phyloP scores from a whole-genome alignment of 176 grass and related monocot genomes.

The Miscanthus lutarioriparius region DNA sequence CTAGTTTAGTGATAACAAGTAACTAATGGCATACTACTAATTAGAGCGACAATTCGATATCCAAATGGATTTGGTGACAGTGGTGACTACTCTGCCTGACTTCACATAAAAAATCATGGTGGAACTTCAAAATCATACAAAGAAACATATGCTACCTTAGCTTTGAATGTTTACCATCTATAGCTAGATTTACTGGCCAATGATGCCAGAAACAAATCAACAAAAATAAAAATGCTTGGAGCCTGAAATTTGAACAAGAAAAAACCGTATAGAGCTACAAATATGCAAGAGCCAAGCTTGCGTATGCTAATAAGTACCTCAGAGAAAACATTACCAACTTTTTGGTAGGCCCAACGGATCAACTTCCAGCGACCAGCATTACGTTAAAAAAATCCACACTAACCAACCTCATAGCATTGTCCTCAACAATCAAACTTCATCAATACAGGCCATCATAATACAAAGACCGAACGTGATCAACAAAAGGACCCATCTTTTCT shows the following conservation, averaged over 20 bases:
- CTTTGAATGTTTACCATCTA: background rate
- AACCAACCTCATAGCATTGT: background rate
- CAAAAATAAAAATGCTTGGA: background rate
- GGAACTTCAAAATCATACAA: background rate
- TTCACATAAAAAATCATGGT: background rate
- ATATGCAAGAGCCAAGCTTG: background rate
- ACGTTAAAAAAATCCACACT: background rate
- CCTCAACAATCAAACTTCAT: background rate
- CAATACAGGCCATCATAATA: background rate
- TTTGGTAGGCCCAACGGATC: background rate
- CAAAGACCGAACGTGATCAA: background rate
- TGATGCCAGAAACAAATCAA: background rate
- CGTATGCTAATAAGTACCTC: background rate
- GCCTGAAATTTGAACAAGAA: background rate
- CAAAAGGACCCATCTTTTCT: background rate
- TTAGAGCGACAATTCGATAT: constrained; percentile 2
- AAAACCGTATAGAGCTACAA: background rate
- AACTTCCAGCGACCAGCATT: background rate
- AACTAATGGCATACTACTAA: background rate
- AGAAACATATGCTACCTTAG: background rate
- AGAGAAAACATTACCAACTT: background rate
- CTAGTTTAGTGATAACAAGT: background rate
- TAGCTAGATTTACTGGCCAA: background rate
- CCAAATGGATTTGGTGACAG: background rate
- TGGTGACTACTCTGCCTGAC: background rate